Evolutionary conservation across 2,329 filamentous ascomycete species (phyloP).

Genomic region (Xylariaceae sp.): DNA sequence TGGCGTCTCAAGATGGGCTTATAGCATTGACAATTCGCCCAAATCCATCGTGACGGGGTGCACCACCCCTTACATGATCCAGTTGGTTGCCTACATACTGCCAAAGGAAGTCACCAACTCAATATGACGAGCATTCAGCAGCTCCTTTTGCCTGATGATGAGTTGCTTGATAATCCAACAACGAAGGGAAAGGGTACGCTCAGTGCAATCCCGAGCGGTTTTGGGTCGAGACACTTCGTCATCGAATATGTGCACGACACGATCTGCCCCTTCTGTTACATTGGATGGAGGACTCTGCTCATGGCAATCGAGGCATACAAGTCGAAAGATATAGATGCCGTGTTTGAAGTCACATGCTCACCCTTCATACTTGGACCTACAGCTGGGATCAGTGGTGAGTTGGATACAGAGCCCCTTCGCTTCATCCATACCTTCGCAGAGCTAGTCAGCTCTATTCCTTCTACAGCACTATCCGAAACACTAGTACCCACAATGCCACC

Average conservation of each 20-base stretch:
- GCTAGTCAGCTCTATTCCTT: too few relatives aligned
- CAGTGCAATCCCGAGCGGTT: neutral
- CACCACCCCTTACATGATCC: too few relatives aligned
- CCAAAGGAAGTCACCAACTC: too few relatives aligned
- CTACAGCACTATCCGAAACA: neutral
- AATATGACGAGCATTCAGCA: constrained; percentile 29
- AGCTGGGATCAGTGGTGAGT: constrained; percentile 29
- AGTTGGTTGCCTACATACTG: too few relatives aligned
- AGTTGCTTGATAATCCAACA: constrained; percentile 5
- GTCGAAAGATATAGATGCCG: constrained; percentile 37
- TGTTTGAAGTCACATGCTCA: constrained; percentile 45
- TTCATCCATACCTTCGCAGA: too few relatives aligned
- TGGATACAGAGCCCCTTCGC: too few relatives aligned
- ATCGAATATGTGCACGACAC: constrained; percentile 49
- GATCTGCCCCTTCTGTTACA: constrained; percentile 50
- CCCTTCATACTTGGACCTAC: constrained; percentile 41
- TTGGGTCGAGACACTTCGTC: constrained; percentile 30
- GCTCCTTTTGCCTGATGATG: constrained; percentile 23
- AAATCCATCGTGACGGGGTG: too few relatives aligned
- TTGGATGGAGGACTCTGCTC: constrained; percentile 45
- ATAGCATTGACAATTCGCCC: too few relatives aligned
- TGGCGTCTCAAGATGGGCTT: too few relatives aligned
- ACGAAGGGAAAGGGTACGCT: constrained; percentile 1
- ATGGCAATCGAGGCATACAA: constrained; percentile 40
- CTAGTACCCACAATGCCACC: neutral